Percentiles rank a stretch among this genome's conserved stretches.
These are phyloP conservation scores for Sclerospora graminicola DNA, from an alignment of 352 stramenopile species.

Conservation along the genomic window DNA sequence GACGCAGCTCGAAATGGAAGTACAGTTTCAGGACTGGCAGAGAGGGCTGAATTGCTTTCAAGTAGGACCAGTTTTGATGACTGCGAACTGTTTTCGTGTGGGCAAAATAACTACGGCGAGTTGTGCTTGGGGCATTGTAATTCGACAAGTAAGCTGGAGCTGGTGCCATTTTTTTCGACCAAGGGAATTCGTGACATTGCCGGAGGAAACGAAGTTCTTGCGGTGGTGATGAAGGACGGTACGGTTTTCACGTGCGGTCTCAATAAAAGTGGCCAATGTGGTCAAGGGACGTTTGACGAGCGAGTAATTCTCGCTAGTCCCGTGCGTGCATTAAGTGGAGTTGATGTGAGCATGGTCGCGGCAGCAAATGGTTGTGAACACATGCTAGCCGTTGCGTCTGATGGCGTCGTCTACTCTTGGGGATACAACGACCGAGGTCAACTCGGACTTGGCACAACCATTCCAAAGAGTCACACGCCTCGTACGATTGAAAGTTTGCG, in stretches of 20 bases:
- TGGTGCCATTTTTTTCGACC: slow-evolving; percentile 74
- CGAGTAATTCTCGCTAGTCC: slow-evolving; percentile 66
- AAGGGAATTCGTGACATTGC: slow-evolving; percentile 63
- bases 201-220: slow-evolving; percentile 80
- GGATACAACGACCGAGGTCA: slow-evolving; percentile 84
- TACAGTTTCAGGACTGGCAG: slow-evolving; percentile 2
- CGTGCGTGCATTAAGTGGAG: slow-evolving; percentile 53
- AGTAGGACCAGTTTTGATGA: slow-evolving; percentile 49
- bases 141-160: slow-evolving; percentile 78
- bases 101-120: slow-evolving; percentile 86
- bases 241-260: slow-evolving; percentile 70
- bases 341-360: slow-evolving; percentile 59
- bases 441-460: slow-evolving; percentile 71
- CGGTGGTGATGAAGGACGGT: slow-evolving; percentile 79
- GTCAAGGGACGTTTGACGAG: slow-evolving; percentile 82
- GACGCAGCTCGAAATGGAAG: neutral
- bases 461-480: slow-evolving; percentile 81
- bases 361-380: slow-evolving; percentile 81
- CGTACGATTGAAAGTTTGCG: slow-evolving; percentile 69
- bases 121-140: slow-evolving; percentile 81
- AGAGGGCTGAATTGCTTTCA: slow-evolving; percentile 1
- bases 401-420: slow-evolving; percentile 78
- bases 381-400: slow-evolving; percentile 71
- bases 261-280: slow-evolving; percentile 85
- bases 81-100: slow-evolving; percentile 81